Conservation (phyloP, 176 grass and related monocot genomes). For the Oryza meridionalis region DNA sequence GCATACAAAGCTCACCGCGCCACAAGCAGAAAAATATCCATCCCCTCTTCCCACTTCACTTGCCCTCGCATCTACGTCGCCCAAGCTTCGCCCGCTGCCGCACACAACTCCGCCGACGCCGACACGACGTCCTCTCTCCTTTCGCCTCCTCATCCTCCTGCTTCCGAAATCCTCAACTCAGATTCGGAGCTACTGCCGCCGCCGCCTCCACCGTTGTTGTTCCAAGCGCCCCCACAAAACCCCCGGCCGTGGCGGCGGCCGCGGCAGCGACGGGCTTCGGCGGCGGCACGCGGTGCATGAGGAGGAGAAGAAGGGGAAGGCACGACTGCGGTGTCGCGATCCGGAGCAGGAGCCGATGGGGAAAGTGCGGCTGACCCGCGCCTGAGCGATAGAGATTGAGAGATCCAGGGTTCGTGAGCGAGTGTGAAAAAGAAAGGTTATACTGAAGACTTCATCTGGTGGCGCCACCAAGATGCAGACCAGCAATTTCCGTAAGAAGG, state of each 20-base stretch:
- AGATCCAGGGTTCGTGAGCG: not conserved
- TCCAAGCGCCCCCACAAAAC: not conserved
- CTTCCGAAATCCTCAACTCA: not conserved
- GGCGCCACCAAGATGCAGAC: slow-evolving; percentile 42
- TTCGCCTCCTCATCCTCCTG: not conserved
- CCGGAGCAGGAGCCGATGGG: slow-evolving; percentile 50
- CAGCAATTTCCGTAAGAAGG: slow-evolving; percentile 37
- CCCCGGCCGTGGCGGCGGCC: slow-evolving; percentile 37
- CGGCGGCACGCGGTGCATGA: slow-evolving; percentile 33
- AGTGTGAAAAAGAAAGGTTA: not conserved
- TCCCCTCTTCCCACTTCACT: not conserved
- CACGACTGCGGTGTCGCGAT: slow-evolving; percentile 40
- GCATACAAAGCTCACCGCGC: slow-evolving; percentile 10
- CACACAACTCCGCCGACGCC: slow-evolving; percentile 20
- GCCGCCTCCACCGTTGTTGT: not conserved
- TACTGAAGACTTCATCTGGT: not conserved
- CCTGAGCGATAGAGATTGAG: slow-evolving; percentile 10
- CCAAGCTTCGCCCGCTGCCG: slow-evolving; percentile 32
- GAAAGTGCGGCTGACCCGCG: slow-evolving; percentile 45
- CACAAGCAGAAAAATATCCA: slow-evolving; percentile 38
- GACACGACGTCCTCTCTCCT: not conserved
- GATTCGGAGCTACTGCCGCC: not conserved
- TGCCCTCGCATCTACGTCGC: slow-evolving; percentile 19
- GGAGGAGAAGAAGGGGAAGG: slow-evolving; percentile 14
- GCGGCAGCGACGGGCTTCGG: slow-evolving; percentile 2